Percentiles rank a stretch among this genome's conserved stretches.
phyloP scores from a whole-genome alignment of 2,329 filamentous ascomycete species.

The Rhinocladiella mackenziei region DNA sequence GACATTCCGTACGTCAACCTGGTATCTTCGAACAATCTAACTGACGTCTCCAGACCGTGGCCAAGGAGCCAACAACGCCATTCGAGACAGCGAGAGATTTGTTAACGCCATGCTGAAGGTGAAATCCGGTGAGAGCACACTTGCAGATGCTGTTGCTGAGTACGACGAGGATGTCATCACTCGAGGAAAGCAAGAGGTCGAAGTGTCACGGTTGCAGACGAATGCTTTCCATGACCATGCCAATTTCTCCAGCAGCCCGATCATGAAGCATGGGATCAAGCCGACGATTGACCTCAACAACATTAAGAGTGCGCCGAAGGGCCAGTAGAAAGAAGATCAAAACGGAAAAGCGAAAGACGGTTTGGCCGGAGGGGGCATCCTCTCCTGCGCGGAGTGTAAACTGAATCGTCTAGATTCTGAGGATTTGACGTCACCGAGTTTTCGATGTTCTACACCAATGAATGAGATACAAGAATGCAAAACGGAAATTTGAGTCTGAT shows the following conservation, averaged over 20 bases:
- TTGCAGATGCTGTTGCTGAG: constrained; percentile 20
- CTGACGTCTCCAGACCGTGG: constrained; percentile 19
- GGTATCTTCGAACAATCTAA: constrained; percentile 31
- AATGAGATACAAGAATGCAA: too few relatives aligned
- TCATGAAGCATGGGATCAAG: constrained; percentile 24
- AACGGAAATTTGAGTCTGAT: too few relatives aligned
- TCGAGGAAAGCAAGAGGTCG: constrained; percentile 20
- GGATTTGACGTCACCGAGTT: too few relatives aligned
- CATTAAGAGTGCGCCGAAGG: background rate
- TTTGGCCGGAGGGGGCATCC: too few relatives aligned
- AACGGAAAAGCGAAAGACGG: too few relatives aligned
- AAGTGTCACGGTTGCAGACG: constrained; percentile 20
- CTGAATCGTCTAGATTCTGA: too few relatives aligned
- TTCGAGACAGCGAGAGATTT: constrained; percentile 23
- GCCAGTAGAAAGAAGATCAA: too few relatives aligned
- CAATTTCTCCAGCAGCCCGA: constrained; percentile 20
- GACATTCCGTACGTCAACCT: constrained; percentile 28
- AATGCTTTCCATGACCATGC: constrained; percentile 22
- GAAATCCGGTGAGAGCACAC: constrained; percentile 9
- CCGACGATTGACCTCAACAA: constrained; percentile 5
- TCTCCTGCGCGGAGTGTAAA: too few relatives aligned
- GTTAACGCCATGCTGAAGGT: constrained; percentile 23
- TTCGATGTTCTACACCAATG: too few relatives aligned
- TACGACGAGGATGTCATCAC: constrained; percentile 23
- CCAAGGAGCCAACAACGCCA: constrained; percentile 26